Evolutionary conservation across 2,329 filamentous ascomycete species (phyloP).

Genomic region (Byssothecium circinans): DNA sequence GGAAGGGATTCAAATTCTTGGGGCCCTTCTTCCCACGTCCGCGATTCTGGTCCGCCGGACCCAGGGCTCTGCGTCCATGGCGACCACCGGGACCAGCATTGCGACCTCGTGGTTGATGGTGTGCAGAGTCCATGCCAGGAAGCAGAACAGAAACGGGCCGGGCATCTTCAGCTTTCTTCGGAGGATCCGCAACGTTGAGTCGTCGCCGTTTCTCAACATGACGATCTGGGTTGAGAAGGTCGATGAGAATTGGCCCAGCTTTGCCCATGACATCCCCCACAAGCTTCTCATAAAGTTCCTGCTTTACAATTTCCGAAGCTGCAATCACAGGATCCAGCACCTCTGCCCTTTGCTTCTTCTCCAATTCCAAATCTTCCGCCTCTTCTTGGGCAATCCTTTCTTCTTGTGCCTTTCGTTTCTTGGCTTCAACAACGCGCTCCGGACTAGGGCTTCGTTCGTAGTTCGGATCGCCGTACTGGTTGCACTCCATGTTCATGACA

Average conservation of each 20-base stretch:
- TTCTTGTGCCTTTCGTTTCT: constrained; percentile 65
- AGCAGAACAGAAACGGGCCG: constrained; percentile 57
- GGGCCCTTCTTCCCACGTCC: constrained; percentile 44
- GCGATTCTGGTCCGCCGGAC: constrained; percentile 49
- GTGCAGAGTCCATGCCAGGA: constrained; percentile 62
- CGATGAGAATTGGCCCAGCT: constrained; percentile 76
- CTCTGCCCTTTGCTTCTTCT: constrained; percentile 83
- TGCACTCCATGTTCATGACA: constrained; percentile 85
- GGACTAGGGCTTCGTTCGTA: constrained; percentile 60
- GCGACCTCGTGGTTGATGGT: constrained; percentile 62
- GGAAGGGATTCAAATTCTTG: constrained; percentile 50
- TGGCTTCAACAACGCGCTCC: constrained; percentile 51
- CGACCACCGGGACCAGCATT: constrained; percentile 45
- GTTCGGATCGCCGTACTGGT: constrained; percentile 66
- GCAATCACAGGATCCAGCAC: constrained; percentile 89
- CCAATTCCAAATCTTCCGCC: constrained; percentile 81
- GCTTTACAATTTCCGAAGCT: constrained; percentile 75
- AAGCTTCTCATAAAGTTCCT: constrained; percentile 82
- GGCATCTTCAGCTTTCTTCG: constrained; percentile 59
- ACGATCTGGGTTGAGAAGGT: constrained; percentile 79
- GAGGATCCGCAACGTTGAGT: constrained; percentile 73
- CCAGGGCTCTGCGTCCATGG: constrained; percentile 46
- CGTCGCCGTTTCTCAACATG: constrained; percentile 78
- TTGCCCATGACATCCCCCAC: constrained; percentile 87
- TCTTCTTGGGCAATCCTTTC: constrained; percentile 71